Base-by-base conservation (phyloP, 2,329 filamentous ascomycete species). In the Phialocephala sp. region DNA sequence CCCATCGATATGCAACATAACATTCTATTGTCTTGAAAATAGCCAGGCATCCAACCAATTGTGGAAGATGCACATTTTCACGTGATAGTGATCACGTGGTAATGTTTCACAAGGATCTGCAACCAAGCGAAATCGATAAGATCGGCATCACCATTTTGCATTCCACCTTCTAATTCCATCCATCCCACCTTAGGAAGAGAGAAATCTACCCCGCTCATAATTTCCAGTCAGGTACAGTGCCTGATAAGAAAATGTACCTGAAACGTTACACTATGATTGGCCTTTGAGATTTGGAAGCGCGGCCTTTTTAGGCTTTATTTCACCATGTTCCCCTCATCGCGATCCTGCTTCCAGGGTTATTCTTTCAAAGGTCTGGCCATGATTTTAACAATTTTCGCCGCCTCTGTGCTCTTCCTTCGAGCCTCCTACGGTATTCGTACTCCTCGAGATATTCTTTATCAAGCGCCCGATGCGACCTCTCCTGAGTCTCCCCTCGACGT, bases 251-350 rank as follows among this genome's bases (percentile, higher is more conserved):
- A 52, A 65, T 3, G 27, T 32, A 32, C 27, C 27, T 32, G 32
- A 27, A 47, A 66, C 60, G 60, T 66, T 60, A 63, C 60, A 66
- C 57, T 39, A 58, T 63, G 60, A 66, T 66, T 63, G 57, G 60
- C n/a, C 18, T 39, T 9, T 60, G 50, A 60, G 18, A 22, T 43
- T 54, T 59, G 39, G 39, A 45, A 50, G 43, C 37, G 37, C 55
- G 50, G 62, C 36, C 57, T 45, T 37, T 24, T 62, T 62, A 62
- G 60, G 36, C 54, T 52, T 52, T 57, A 35, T 18, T 58, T 12
- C 35, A 22, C n/a, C 20, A 65, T 65, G 63, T n/a, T 24, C 27
- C 43, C 54, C 59, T 61, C 59, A 22, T 54, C 43, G 41, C 59
- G 52, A 61, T 47, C 43, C 14, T 47, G 9, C 43, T 43, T 50